Percentiles rank a stretch among this genome's conserved stretches.
phyloP scores from a whole-genome alignment of 2,329 filamentous ascomycete species.

The Fusarium annulatum region DNA sequence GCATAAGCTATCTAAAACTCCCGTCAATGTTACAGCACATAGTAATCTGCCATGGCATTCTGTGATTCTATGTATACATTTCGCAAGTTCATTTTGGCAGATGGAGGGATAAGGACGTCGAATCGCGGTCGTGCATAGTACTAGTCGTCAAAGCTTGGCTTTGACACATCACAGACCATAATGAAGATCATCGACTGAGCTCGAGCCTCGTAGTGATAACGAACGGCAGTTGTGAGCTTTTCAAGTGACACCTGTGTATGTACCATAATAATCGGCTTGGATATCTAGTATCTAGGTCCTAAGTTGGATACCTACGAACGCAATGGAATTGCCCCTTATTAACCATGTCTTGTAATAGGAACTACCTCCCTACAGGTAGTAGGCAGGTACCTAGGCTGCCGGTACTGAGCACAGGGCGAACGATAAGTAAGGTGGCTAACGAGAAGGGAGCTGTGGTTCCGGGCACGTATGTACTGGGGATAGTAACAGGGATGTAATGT shows the following conservation, averaged over 20 bases:
- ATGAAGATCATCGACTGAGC: not conserved
- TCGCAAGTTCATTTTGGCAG: not conserved
- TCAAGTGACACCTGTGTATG: not conserved
- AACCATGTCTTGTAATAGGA: not conserved
- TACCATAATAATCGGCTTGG: not conserved
- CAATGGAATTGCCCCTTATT: slow-evolving; percentile 6
- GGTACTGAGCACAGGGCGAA: not conserved
- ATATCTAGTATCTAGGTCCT: not conserved
- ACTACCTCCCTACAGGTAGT: not conserved
- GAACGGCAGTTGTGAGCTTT: not conserved
- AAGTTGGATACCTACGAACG: not conserved
- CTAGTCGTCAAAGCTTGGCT: slow-evolving; percentile 25
- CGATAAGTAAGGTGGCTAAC: not conserved
- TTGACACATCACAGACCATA: slow-evolving; percentile 10
- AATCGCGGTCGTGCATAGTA: slow-evolving; percentile 4
- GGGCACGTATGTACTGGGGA: slow-evolving; percentile 29
- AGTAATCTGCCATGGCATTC: not conserved
- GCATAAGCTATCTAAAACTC: not conserved
- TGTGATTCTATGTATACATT: not conserved
- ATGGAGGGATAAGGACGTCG: not conserved
- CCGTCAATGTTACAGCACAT: not conserved
- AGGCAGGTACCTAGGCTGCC: not conserved
- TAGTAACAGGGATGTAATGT: slow-evolving; percentile 23
- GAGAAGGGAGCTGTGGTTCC: slow-evolving; percentile 18
- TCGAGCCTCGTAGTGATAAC: not conserved